Evolutionary conservation across 2,329 filamentous ascomycete genomes (phyloP).

Genomic region (Chaetomiaceae sp.): DNA sequence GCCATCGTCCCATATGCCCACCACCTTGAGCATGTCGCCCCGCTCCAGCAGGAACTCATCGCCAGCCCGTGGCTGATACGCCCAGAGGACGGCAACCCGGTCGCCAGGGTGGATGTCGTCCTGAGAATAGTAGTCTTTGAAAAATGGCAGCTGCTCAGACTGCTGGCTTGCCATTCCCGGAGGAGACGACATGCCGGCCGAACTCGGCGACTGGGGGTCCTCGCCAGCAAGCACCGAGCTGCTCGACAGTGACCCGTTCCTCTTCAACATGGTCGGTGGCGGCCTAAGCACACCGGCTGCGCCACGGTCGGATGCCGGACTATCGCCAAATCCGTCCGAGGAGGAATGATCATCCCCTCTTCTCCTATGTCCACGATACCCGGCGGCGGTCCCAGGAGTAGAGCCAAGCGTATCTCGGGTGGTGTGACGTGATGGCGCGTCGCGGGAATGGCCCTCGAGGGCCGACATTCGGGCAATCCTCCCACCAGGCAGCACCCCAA

Average conservation of each 20-base stretch:
- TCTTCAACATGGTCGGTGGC: slow-evolving; percentile 57
- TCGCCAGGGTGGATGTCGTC: slow-evolving; percentile 93
- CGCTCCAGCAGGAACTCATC: slow-evolving; percentile 93
- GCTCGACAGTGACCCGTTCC: slow-evolving; percentile 86
- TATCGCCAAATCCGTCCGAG: slow-evolving; percentile 68
- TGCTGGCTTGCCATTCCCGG: slow-evolving; percentile 81
- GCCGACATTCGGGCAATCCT: slow-evolving; percentile 96
- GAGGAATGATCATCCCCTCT: slow-evolving; percentile 56
- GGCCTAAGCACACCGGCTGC: slow-evolving; percentile 52
- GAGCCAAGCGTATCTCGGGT: slow-evolving; percentile 41
- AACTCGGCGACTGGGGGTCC: slow-evolving; percentile 69
- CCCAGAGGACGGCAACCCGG: slow-evolving; percentile 88
- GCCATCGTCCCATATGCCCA: slow-evolving; percentile 98
- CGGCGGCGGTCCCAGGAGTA: slow-evolving; percentile 45
- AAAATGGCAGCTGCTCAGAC: slow-evolving; percentile 91
- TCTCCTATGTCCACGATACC: slow-evolving; percentile 44
- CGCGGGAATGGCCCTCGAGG: slow-evolving; percentile 68
- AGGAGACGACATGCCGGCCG: slow-evolving; percentile 75
- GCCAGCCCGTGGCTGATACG: slow-evolving; percentile 87
- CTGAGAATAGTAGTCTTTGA: slow-evolving; percentile 98
- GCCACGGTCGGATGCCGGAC: slow-evolving; percentile 63
- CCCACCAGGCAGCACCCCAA: slow-evolving; percentile 76
- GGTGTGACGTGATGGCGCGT: slow-evolving; percentile 53
- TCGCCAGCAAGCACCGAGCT: slow-evolving; percentile 68
- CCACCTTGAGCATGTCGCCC: slow-evolving; percentile 96